Percentiles rank a stretch among this genome's conserved stretches.
Evolutionary conservation across 2,329 filamentous ascomycete species (phyloP).

Genomic region (Talaromyces sp.): DNA sequence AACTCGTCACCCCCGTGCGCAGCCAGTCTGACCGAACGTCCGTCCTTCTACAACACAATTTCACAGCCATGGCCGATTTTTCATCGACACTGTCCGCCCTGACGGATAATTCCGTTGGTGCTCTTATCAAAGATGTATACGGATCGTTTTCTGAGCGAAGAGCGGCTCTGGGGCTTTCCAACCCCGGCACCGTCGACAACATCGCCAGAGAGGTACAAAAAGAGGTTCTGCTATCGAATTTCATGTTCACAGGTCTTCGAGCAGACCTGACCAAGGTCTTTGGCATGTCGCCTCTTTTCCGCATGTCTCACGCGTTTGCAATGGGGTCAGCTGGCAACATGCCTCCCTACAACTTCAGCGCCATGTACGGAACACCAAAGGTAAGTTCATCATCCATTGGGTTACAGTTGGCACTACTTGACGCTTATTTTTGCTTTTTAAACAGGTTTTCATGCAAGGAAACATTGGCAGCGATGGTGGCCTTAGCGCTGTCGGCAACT

Average conservation of each 20-base stretch:
- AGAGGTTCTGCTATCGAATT: conserved; percentile 93
- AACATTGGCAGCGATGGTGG: conserved; percentile 90
- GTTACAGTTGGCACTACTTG: neutral
- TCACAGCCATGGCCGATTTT: conserved; percentile 36
- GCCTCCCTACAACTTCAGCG: conserved; percentile 92
- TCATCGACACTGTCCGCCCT: conserved; percentile 59
- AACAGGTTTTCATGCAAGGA: conserved; percentile 88
- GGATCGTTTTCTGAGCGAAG: conserved; percentile 78
- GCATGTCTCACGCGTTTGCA: conserved; percentile 94
- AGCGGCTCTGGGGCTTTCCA: conserved; percentile 80
- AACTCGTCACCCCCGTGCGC: neutral
- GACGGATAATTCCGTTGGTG: conserved; percentile 67
- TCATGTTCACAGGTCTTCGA: conserved; percentile 92
- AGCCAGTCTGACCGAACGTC: neutral
- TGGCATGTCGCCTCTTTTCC: conserved; percentile 88
- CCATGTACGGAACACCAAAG: conserved; percentile 88
- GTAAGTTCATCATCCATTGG: conserved; percentile 48
- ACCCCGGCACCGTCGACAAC: conserved; percentile 88
- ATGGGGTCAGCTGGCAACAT: conserved; percentile 78
- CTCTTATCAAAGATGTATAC: conserved; percentile 70
- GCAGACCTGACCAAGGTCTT: conserved; percentile 97
- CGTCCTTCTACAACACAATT: neutral
- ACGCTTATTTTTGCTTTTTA: conserved; percentile 1
- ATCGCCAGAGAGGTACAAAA: conserved; percentile 89
- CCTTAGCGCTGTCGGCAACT: conserved; percentile 87